Evolutionary conservation across 352 stramenopile species (phyloP).

Genomic region (Pythium chondricola): DNA sequence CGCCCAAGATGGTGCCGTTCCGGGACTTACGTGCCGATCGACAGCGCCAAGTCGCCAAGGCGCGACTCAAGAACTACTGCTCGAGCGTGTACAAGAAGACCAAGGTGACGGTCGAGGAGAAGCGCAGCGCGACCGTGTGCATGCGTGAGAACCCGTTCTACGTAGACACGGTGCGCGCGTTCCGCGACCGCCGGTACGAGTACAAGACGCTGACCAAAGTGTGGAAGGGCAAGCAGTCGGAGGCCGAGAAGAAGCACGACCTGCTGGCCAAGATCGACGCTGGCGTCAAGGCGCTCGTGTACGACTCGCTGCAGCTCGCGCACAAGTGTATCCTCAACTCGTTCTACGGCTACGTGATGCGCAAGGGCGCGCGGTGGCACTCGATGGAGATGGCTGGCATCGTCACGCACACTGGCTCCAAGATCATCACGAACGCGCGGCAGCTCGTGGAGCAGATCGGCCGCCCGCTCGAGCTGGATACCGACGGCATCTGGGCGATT

Average conservation of each 20-base stretch:
- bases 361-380: constrained; percentile 97
- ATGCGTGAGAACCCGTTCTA: constrained; percentile 99
- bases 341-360: constrained; percentile 99
- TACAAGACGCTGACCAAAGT: constrained; percentile 99
- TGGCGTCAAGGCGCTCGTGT: constrained; percentile 87
- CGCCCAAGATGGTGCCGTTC: constrained; percentile 45
- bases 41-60: constrained; percentile 64
- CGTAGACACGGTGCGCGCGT: constrained; percentile 98
- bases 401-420: constrained; percentile 97
- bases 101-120: constrained; percentile 95
- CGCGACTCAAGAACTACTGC: constrained; percentile 91
- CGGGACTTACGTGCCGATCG: constrained; percentile 46
- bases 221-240: constrained; percentile 80
- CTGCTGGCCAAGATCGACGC: constrained; percentile 84
- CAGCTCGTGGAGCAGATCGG: constrained; percentile 94
- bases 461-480: constrained; percentile 97
- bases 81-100: constrained; percentile 97
- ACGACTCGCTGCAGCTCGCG: constrained; percentile 98
- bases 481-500: constrained; percentile 99
- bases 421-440: constrained; percentile 96
- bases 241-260: constrained; percentile 78
- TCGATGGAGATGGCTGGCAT: constrained; percentile 99
- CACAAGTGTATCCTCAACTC: constrained; percentile 99
- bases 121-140: constrained; percentile 94
- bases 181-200: constrained; percentile 98